Evolutionary conservation across 305 asterid species (phyloP), one percentile per base, ranked within the genome.

Genomic region (Ilex paraguariensis): DNA sequence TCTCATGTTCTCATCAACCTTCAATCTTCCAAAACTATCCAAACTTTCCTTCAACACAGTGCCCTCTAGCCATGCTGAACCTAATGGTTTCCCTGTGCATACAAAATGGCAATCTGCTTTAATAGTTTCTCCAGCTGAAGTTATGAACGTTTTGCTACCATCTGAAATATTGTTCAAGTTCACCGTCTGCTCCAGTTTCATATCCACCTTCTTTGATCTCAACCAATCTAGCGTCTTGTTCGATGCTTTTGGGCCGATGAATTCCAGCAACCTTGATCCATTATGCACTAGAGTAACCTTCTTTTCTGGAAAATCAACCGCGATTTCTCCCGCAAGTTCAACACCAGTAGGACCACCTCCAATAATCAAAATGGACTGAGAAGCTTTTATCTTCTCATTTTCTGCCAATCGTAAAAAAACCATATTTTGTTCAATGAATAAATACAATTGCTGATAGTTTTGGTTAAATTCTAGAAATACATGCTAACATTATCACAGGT

Each of bases 321-420:
- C 58, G 44, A 90, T 82, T 70, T 90, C 97, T 56, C 70, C 80
- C 63, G 97, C 97, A n/a, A 90, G 79, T 69, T 90, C 97, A 13
- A 90, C 97, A 62, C 97, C 95, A 14, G 79, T 80, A 62, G 97
- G 95, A 15, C 97, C 97, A 31, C 97, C 97, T 73, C 97, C 97
- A 56, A 90, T 73, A 51, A 87, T 71, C 77, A 90, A 69, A 33
- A 90, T 68, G 9, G 88, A 77, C 46, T 74, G 69, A 5, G 97
- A 77, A 0, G 88, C 73, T 70, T 77, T 81, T 62, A 90, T 90
- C 83, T 79, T 85, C 46, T 73, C 86, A 13, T 85, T 74, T 55
- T 87, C 97, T 87, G 81, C 44, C 6, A 36, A 36, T 21, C 28
- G 2, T n/a, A 21, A 21, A 21, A 2, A 36, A 8, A 4, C 42